Percentiles rank a stretch among this genome's conserved stretches.
These are phyloP conservation scores for Ogataea paraovalis DNA, from an alignment of 805 yeast genomes.

Conservation along the genomic window DNA sequence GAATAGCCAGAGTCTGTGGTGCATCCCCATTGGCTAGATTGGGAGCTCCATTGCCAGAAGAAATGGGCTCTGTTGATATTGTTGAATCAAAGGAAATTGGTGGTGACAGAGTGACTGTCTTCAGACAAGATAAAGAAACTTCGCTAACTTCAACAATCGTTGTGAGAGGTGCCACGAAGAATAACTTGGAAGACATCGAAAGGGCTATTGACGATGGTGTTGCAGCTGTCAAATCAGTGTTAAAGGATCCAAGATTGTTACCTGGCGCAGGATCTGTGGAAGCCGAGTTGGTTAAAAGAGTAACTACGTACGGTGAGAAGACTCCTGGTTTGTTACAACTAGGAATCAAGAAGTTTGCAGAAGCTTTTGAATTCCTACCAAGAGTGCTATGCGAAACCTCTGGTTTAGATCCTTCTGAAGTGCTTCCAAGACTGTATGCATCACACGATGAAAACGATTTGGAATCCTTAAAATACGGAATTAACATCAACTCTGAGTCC, in stretches of 20 bases:
- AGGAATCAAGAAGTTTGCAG: slow-evolving; percentile 90
- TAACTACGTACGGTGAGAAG: slow-evolving; percentile 83
- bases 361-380: slow-evolving; percentile 93
- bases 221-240: slow-evolving; percentile 80
- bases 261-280: slow-evolving; percentile 98
- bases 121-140: slow-evolving; percentile 65
- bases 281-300: slow-evolving; percentile 75
- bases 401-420: slow-evolving; percentile 86
- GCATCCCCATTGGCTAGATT: slow-evolving; percentile 93
- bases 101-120: slow-evolving; percentile 93
- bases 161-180: slow-evolving; percentile 94
- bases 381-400: slow-evolving; percentile 91
- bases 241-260: slow-evolving; percentile 74
- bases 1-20: slow-evolving; percentile 94
- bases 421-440: slow-evolving; percentile 84
- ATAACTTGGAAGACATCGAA: slow-evolving; percentile 89
- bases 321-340: slow-evolving; percentile 92
- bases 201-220: slow-evolving; percentile 98
- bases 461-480: slow-evolving; percentile 44
- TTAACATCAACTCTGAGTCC: slow-evolving; percentile 76
- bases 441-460: slow-evolving; percentile 60
- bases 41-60: slow-evolving; percentile 94
- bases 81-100: slow-evolving; percentile 94
- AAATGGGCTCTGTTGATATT: slow-evolving; percentile 81
- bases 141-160: slow-evolving; percentile 91